These are phyloP conservation scores for Cutaneotrichosporon sp. DNA, from an alignment of 1,284 basidiomycete genomes.

Conservation along the genomic window DNA sequence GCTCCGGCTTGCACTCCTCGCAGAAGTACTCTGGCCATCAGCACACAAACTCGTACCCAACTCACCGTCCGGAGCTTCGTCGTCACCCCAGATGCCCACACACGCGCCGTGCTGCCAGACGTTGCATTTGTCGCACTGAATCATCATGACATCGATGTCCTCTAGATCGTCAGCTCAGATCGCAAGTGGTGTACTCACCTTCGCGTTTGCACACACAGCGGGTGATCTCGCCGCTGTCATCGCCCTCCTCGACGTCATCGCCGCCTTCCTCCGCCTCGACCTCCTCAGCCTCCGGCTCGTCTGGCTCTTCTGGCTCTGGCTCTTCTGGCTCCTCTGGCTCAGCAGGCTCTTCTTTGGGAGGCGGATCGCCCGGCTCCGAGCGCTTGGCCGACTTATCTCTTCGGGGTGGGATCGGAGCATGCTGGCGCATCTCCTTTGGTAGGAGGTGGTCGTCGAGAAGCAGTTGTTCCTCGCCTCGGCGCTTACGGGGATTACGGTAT, in stretches of 20 bases:
- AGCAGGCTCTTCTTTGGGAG: constrained; percentile 12
- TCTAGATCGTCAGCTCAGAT: constrained; percentile 25
- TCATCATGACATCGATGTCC: constrained; percentile 85
- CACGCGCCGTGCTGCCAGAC: constrained; percentile 98
- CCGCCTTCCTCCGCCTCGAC: constrained; percentile 55
- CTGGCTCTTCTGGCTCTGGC: constrained; percentile 3
- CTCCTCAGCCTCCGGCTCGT: constrained; percentile 48
- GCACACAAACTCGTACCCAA: constrained; percentile 38
- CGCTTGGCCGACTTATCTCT: constrained; percentile 20
- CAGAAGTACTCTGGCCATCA: constrained; percentile 67
- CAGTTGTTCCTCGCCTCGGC: constrained; percentile 46
- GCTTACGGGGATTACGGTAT: constrained; percentile 24
- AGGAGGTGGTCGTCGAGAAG: constrained; percentile 47
- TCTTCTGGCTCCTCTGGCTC: constrained; percentile 18
- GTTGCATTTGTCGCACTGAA: constrained; percentile 94
- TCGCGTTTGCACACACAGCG: constrained; percentile 90
- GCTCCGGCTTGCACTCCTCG: constrained; percentile 86
- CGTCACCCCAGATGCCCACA: constrained; percentile 87
- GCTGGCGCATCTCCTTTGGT: constrained; percentile 39
- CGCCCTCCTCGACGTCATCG: constrained; percentile 53
- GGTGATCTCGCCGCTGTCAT: constrained; percentile 75
- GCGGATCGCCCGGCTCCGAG: constrained; percentile 14
- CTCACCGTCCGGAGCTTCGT: constrained; percentile 72
- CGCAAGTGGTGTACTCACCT: constrained; percentile 60
- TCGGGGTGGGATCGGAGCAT: constrained; percentile 18